Percentiles rank a stretch among this genome's conserved stretches.
phyloP scores from a whole-genome alignment of 805 yeast genomes.

The Pichia exigua region DNA sequence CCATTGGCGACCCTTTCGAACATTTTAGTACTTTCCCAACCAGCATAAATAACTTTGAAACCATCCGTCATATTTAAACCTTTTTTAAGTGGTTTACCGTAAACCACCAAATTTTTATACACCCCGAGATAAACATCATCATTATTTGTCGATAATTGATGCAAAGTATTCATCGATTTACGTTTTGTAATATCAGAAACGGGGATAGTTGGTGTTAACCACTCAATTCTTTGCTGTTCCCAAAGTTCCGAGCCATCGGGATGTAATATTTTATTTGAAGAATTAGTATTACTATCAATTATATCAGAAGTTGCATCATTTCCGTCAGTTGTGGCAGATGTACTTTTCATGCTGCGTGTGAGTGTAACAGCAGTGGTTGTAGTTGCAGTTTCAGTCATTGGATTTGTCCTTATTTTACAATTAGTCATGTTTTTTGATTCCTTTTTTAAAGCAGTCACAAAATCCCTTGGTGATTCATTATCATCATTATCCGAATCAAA shows the following conservation, averaged over 20 bases:
- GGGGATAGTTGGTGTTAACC: conserved; percentile 42
- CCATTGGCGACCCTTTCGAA: conserved; percentile 34
- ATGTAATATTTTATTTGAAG: neutral
- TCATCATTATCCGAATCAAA: conserved; percentile 3
- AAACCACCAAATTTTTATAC: conserved; percentile 62
- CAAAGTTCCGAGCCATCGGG: conserved; percentile 44
- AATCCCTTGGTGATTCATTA: neutral
- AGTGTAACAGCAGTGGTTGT: neutral
- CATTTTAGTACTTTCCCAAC: conserved; percentile 74
- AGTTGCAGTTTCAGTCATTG: neutral
- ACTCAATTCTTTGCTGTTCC: conserved; percentile 58
- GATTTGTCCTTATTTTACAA: neutral
- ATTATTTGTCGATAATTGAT: conserved; percentile 19
- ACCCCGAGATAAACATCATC: conserved; percentile 45
- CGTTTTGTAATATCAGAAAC: neutral
- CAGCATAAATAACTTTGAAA: conserved; percentile 63
- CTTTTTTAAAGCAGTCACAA: neutral
- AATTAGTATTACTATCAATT: neutral
- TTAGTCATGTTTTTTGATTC: neutral
- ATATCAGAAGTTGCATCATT: neutral
- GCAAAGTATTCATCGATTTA: conserved; percentile 23
- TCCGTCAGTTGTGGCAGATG: neutral
- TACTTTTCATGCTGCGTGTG: neutral
- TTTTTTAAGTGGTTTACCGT: conserved; percentile 55
- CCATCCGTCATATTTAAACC: conserved; percentile 73